phyloP scores from a whole-genome alignment of 192 early-diverging fungal genomes.

The Backusella westeae region DNA sequence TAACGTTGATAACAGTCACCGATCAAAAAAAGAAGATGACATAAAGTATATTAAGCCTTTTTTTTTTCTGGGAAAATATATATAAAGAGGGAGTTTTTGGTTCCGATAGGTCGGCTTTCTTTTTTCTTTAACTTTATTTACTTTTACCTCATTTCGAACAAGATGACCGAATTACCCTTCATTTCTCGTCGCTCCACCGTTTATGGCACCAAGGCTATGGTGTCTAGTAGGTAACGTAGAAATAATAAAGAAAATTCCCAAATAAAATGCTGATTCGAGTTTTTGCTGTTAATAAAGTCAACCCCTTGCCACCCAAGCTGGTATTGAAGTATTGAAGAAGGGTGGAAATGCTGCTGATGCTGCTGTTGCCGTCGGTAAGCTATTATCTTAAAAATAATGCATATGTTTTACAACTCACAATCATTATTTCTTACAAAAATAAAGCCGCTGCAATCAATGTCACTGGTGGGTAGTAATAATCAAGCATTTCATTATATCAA shows the following conservation, averaged over 20 bases:
- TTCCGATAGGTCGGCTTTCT: background rate
- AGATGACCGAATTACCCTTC: slow-evolving; percentile 25
- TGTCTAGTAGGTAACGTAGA: slow-evolving; percentile 42
- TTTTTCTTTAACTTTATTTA: background rate
- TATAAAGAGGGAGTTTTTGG: background rate
- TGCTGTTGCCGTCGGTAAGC: slow-evolving; percentile 47
- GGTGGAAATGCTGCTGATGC: slow-evolving; percentile 80
- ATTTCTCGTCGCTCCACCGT: slow-evolving; percentile 51
- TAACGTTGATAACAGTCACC: no score
- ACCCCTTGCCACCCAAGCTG: slow-evolving; percentile 68
- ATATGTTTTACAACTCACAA: background rate
- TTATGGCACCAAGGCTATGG: slow-evolving; percentile 62
- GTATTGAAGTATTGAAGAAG: slow-evolving; percentile 55
- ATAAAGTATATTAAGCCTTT: no score
- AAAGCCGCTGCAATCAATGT: slow-evolving; percentile 67
- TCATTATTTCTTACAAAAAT: background rate
- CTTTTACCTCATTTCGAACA: background rate
- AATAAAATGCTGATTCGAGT: background rate
- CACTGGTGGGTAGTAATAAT: slow-evolving; percentile 43
- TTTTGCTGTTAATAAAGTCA: slow-evolving; percentile 40
- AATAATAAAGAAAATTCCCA: background rate
- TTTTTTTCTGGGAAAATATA: background rate
- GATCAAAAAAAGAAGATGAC: no score
- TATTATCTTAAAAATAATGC: background rate
- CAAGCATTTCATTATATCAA: background rate